Percentiles rank a stretch among this genome's conserved stretches.
These are phyloP conservation scores for Quercus variabilis DNA, from an alignment of 306 rosid genomes.

Conservation along the genomic window DNA sequence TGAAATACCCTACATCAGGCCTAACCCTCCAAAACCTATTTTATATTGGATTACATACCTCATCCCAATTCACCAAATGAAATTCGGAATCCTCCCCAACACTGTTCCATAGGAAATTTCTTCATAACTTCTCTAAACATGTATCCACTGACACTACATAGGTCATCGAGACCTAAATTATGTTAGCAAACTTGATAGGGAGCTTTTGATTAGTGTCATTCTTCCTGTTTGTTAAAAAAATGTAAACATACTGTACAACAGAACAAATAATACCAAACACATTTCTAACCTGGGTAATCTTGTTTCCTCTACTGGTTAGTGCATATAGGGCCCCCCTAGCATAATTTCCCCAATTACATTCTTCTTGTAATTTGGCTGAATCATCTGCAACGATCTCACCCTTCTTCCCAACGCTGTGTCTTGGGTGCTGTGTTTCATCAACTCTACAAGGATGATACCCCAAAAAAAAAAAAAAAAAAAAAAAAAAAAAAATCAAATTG, in stretches of 20 bases:
- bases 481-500: slow-evolving; percentile 11
- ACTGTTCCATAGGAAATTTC: no score
- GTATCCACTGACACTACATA: no score
- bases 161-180: no score
- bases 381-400: slow-evolving; percentile 30
- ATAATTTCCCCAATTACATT: slow-evolving; percentile 86
- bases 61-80: no score
- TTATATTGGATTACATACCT: no score
- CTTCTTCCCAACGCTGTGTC: slow-evolving; percentile 6
- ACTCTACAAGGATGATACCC: slow-evolving; percentile 40
- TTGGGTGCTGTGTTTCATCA: slow-evolving; percentile 56
- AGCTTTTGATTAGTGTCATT: not conserved
- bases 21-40: no score
- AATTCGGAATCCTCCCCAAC: no score
- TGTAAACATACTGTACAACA: not conserved
- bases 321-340: slow-evolving; percentile 92
- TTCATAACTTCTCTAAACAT: no score
- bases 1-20: no score
- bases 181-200: no score
- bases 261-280: slow-evolving; percentile 9
- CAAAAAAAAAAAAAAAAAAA: not conserved
- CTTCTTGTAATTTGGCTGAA: slow-evolving; percentile 41
- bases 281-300: slow-evolving; percentile 59
- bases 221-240: not conserved
- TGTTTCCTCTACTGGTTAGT: slow-evolving; percentile 47